phyloP scores from a whole-genome alignment of 2,329 filamentous ascomycete genomes.

The Malbranchea zuffiana region DNA sequence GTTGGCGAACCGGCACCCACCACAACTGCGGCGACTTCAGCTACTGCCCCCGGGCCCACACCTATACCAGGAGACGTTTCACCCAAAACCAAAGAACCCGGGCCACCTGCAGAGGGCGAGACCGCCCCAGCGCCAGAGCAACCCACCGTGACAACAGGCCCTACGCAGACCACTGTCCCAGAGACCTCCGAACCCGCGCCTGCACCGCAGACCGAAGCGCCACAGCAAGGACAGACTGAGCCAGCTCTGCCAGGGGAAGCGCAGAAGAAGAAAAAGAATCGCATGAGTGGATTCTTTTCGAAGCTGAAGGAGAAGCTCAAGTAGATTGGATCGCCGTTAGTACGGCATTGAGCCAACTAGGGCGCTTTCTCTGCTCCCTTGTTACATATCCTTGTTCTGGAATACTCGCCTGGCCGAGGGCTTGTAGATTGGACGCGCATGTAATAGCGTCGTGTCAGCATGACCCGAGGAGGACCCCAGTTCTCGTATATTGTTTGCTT shows the following conservation, averaged over 20 bases:
- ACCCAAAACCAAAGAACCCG: slow-evolving; percentile 20
- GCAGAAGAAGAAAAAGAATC: slow-evolving; percentile 55
- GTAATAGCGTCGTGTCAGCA: too few relatives aligned
- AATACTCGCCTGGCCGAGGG: too few relatives aligned
- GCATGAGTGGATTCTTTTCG: slow-evolving; percentile 51
- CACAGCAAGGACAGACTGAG: slow-evolving; percentile 12
- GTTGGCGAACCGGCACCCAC: slow-evolving; percentile 29
- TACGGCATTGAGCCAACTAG: too few relatives aligned
- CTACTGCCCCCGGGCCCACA: slow-evolving; percentile 27
- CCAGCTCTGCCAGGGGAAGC: slow-evolving; percentile 16
- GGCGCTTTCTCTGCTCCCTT: too few relatives aligned
- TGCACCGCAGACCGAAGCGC: slow-evolving; percentile 10
- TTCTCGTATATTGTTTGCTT: too few relatives aligned
- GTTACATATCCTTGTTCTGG: too few relatives aligned
- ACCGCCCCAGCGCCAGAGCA: slow-evolving; percentile 13
- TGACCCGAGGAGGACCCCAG: too few relatives aligned
- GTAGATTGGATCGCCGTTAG: slow-evolving; percentile 15
- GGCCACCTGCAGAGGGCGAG: slow-evolving; percentile 13
- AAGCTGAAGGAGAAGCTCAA: slow-evolving; percentile 46
- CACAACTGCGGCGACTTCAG: slow-evolving; percentile 28
- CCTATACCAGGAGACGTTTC: slow-evolving; percentile 13
- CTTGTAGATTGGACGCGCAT: too few relatives aligned
- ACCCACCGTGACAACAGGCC: slow-evolving; percentile 3
- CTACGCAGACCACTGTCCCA: slow-evolving; percentile 15
- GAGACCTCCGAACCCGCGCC: slow-evolving; percentile 9